phyloP scores from a whole-genome alignment of 306 rosid genomes.

The Medicago lupulina region DNA sequence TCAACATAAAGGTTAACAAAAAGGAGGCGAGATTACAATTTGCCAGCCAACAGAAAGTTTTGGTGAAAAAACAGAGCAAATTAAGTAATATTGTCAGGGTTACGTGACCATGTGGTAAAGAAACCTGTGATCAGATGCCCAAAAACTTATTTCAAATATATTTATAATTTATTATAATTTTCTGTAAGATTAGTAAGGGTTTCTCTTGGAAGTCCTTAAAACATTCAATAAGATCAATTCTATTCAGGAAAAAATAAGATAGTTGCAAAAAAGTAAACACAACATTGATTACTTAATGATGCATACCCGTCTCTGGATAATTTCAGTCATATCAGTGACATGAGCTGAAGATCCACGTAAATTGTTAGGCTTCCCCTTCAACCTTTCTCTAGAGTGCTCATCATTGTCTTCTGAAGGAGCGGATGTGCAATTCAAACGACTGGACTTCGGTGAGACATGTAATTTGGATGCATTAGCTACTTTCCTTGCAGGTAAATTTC shows the following conservation, averaged over 20 bases:
- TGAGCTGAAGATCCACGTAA: conserved; percentile 60
- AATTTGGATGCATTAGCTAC: conserved; percentile 63
- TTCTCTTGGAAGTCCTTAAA: conserved; percentile 24
- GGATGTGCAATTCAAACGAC: conserved; percentile 63
- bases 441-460: conserved; percentile 75
- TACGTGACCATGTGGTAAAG: conserved; percentile 12
- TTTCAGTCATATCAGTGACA: conserved; percentile 74
- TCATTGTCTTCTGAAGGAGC: conserved; percentile 65
- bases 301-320: conserved; percentile 85
- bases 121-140: conserved; percentile 30
- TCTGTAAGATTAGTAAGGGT: conserved; percentile 10
- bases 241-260: background rate
- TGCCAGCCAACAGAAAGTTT: conserved; percentile 6
- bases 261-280: conserved; percentile 13
- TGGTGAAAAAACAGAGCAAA: conserved; percentile 16
- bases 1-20: conserved; percentile 1
- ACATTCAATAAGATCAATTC: conserved; percentile 32
- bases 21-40: conserved; percentile 12
- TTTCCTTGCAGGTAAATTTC: conserved; percentile 72
- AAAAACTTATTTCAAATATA: conserved; percentile 9
- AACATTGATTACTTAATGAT: conserved; percentile 37
- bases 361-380: conserved; percentile 70
- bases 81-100: conserved; percentile 6
- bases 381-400: conserved; percentile 67
- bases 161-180: conserved; percentile 14